A percentile compares a stretch with the other conserved stretches of the same genome.
phyloP scores from a whole-genome alignment of 805 yeast genomes.

The Candida coquimbonensis region DNA sequence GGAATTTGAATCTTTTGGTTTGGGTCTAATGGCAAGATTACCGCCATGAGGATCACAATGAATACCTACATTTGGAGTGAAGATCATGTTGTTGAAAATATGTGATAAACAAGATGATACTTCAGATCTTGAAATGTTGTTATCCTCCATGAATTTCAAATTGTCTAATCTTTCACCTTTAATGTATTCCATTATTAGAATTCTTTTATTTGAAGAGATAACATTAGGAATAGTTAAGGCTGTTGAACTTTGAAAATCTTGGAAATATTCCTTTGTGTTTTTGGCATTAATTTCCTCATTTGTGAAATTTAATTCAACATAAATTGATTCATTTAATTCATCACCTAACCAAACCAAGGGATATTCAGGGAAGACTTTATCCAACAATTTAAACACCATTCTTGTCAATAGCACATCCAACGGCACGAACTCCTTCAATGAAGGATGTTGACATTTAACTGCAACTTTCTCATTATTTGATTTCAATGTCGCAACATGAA shows the following conservation, averaged over 20 bases:
- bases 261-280: constrained; percentile 63
- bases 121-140: constrained; percentile 65
- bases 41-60: constrained; percentile 99
- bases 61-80: constrained; percentile 82
- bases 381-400: constrained; percentile 66
- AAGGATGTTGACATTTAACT: constrained; percentile 91
- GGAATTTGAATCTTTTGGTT: constrained; percentile 15
- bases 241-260: constrained; percentile 47
- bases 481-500: constrained; percentile 66
- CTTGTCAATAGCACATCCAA: constrained; percentile 76
- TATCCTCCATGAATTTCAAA: constrained; percentile 49
- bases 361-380: constrained; percentile 83
- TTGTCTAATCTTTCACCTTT: constrained; percentile 82
- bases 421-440: constrained; percentile 81
- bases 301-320: constrained; percentile 82
- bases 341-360: constrained; percentile 95
- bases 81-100: constrained; percentile 90
- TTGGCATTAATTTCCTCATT: constrained; percentile 81
- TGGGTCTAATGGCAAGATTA: constrained; percentile 71
- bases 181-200: constrained; percentile 82
- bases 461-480: constrained; percentile 69
- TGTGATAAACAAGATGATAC: constrained; percentile 85
- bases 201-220: constrained; percentile 55
- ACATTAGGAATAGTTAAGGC: constrained; percentile 78
- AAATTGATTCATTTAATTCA: constrained; percentile 80